A percentile compares a stretch with the other conserved stretches of the same genome.
phyloP scores from a whole-genome alignment of 2,329 filamentous ascomycete species.

The Clarireedia homoeocarpa region DNA sequence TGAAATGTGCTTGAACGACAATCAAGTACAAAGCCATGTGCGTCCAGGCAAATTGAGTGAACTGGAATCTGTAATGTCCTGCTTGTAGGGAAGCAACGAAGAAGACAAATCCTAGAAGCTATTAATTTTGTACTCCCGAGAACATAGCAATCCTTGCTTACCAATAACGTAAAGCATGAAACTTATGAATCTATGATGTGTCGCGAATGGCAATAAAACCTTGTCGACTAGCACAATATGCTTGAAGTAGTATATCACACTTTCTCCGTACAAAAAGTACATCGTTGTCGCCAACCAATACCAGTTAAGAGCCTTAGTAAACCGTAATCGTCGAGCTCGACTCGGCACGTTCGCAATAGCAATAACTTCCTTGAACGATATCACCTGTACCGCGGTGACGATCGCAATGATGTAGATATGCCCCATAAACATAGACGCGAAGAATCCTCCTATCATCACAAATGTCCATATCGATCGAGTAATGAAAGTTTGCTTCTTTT shows the following conservation, averaged over 20 bases:
- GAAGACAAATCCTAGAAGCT: conserved; percentile 77
- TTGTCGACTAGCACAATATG: conserved; percentile 94
- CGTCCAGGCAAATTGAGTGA: conserved; percentile 98
- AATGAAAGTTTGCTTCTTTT: conserved; percentile 98
- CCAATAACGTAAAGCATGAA: conserved; percentile 97
- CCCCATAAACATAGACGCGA: conserved; percentile 84
- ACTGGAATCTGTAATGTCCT: conserved; percentile 96
- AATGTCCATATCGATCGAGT: conserved; percentile 96
- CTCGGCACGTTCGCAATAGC: conserved; percentile 94
- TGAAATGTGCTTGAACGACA: conserved; percentile 95
- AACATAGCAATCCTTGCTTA: conserved; percentile 35
- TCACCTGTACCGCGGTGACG: conserved; percentile 87
- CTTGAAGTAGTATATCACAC: conserved; percentile 99
- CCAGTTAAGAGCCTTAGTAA: conserved; percentile 97
- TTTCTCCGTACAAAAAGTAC: conserved; percentile 99
- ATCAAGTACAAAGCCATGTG: conserved; percentile 99
- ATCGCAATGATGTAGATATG: conserved; percentile 96
- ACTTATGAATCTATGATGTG: conserved; percentile 97
- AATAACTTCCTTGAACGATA: conserved; percentile 99
- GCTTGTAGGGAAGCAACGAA: conserved; percentile 93
- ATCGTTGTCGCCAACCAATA: conserved; percentile 98
- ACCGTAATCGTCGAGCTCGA: conserved; percentile 79
- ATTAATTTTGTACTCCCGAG: conserved; percentile 23
- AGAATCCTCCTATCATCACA: conserved; percentile 93
- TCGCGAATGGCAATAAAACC: conserved; percentile 85